Base-by-base conservation (phyloP, 768 basidiomycete species). In the Phlegmacium glaucopus region DNA sequence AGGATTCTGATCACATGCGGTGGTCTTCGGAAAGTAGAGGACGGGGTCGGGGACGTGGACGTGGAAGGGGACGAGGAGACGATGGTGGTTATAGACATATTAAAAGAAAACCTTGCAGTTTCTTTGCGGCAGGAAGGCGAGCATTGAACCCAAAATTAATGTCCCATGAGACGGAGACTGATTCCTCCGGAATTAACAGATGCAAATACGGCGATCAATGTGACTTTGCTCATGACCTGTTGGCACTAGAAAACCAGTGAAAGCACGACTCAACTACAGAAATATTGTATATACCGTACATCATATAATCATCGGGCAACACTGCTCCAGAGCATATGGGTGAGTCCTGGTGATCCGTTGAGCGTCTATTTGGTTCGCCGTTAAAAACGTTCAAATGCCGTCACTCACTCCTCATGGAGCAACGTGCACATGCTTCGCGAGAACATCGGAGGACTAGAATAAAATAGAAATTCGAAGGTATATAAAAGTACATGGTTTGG, bases 51-150 rank as follows among this genome's bases (percentile, higher is more conserved):
- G 74, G 74, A 38, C 72, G 82, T 44, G 78, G 80, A 41, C 61
- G 74, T 34, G 68, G 71, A 41, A 59, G 74, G 50, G 73, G 80
- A 49, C 61, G 68, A 45, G 75, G 73, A 49, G 78, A 75, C 34
- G 78, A 78, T 37, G 78, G 76, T 50, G 82, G 79, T 55, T 80
- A 75, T 85, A 86, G 78, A 84, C 77, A 78, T 69, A 87, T 73
- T 80, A 89, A 83, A 82, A 81, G 84, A 83, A 83, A 80, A 83
- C 83, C 85, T 71, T 91, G 89, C 86, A 85, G 76, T 78, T 91
- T 90, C 76, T 90, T 83, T 80, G 80, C 80, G 73, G 78, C 82
- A 80, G 89, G 88, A 88, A 90, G 88, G 89, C 86, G 83, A 90
- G 89, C 85, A 80, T 76, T 65, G 63, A 74, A 75, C 67, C 66